Percentiles rank a stretch among this genome's conserved stretches.
Conservation (phyloP, 176 grass and related monocot genomes). For the Cocos nucifera region DNA sequence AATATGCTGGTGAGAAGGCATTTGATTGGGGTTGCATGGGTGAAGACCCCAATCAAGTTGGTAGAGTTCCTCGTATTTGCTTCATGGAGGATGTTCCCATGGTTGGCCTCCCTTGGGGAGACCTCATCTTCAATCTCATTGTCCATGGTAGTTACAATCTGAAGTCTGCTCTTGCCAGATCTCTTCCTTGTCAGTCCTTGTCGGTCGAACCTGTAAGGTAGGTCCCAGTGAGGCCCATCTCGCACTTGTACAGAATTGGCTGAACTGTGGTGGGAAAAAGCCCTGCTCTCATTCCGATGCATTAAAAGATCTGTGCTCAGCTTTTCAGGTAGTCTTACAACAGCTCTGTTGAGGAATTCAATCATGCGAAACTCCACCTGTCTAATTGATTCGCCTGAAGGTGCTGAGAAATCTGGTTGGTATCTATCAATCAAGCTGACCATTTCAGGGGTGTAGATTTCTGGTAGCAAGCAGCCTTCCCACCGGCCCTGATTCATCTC, state of each 20-base stretch:
- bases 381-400: slow-evolving; percentile 24
- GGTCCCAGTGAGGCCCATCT: slow-evolving; percentile 16
- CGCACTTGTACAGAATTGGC: slow-evolving; percentile 12
- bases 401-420: slow-evolving; percentile 27
- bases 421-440: slow-evolving; percentile 17
- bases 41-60: slow-evolving; percentile 15
- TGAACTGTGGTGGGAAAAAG: slow-evolving; percentile 6
- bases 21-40: slow-evolving; percentile 26
- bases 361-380: slow-evolving; percentile 21
- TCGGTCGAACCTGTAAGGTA: slow-evolving; percentile 4
- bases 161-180: slow-evolving; percentile 23
- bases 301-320: background rate
- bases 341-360: slow-evolving; percentile 19
- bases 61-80: background rate
- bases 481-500: slow-evolving; percentile 17
- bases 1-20: slow-evolving; percentile 17
- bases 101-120: background rate
- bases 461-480: slow-evolving; percentile 6
- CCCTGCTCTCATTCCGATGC: slow-evolving; percentile 17
- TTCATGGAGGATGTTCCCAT: slow-evolving; percentile 1
- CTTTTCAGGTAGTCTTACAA: slow-evolving; percentile 14
- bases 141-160: background rate
- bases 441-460: slow-evolving; percentile 13
- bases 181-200: slow-evolving; percentile 8
- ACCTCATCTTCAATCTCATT: slow-evolving; percentile 8